Base-by-base conservation (phyloP, 352 stramenopile species). In the Plasmopara viticola region DNA sequence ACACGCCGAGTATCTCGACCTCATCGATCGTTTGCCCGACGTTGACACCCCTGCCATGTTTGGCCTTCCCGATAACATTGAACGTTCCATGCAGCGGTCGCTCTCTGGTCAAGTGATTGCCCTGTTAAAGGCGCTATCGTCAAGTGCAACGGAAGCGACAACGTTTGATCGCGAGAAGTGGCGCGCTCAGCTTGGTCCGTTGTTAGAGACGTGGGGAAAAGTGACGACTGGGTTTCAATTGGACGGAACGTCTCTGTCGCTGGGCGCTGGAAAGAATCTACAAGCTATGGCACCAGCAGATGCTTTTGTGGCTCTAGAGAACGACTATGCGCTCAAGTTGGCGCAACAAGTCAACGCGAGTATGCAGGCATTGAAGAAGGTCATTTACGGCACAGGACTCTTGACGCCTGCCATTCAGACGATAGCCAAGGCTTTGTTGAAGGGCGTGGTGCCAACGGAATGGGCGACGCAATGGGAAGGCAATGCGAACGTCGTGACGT, bases 91-190 rank as follows among this genome's bases (percentile, higher is more conserved):
- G 55, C 92, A 98, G 60, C 85, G 94, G n/a, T 83, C 86, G 17
- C 65, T 81, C 7, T 97, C 87, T 15, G 57, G 69, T 1, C 60
- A 81, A 10, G 82, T 97, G n/a, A 87, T 97, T 20, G 64, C 72
- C 10, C 81, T 96, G 47, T 72, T 98, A 25, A 83, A 94, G 42
- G 73, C 77, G 52, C 74, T 98, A 8, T 84, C 75, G 9, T 70
- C 81, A 20, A 88, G 66, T 49, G 72, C 84, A 46, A 64, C 77
- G 9, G 66, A 62, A 2, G 69, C 61, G 0, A 73, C 73, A 1
- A 84, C 74, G n/a, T 98, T 97, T 53, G 88, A 98, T 62, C 74
- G 88, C 18, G 87, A 97, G 38, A 86, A 90, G 44, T 98, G 91
- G 92, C 70, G 83, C 41, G 66, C 60, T n/a, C 70, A 94, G 52